These are phyloP conservation scores for Apiospora phragmitis DNA, from an alignment of 2,329 filamentous ascomycete species.

Conservation along the genomic window DNA sequence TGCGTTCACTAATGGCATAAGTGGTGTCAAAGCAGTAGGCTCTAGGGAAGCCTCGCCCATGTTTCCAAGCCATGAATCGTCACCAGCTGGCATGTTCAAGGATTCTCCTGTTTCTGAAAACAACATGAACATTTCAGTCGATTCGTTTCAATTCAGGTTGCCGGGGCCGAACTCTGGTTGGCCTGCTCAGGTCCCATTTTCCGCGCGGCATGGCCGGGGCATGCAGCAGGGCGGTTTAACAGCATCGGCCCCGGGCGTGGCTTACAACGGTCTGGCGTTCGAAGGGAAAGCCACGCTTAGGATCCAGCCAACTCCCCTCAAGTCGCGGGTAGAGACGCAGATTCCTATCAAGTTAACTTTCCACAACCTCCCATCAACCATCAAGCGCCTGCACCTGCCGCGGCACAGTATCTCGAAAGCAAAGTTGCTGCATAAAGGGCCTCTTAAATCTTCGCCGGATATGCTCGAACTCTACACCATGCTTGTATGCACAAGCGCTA, in stretches of 20 bases:
- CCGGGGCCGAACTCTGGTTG: neutral
- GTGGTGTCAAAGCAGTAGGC: slow-evolving; percentile 44
- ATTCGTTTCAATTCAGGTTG: neutral
- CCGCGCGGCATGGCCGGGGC: neutral
- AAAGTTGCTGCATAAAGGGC: slow-evolving; percentile 78
- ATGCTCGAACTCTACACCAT: slow-evolving; percentile 78
- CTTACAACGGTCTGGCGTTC: slow-evolving; percentile 17
- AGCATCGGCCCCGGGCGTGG: slow-evolving; percentile 21
- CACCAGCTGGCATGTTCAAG: slow-evolving; percentile 47
- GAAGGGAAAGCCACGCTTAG: slow-evolving; percentile 45
- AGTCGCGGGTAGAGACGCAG: slow-evolving; percentile 95
- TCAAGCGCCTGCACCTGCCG: slow-evolving; percentile 82
- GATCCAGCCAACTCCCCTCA: slow-evolving; percentile 69
- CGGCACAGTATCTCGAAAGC: slow-evolving; percentile 92
- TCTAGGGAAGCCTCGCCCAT: slow-evolving; percentile 58
- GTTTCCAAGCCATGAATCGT: slow-evolving; percentile 52
- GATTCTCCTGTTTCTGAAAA: slow-evolving; percentile 22
- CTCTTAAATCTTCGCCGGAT: slow-evolving; percentile 65
- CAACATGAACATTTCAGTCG: slow-evolving; percentile 3
- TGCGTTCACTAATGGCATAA: slow-evolving; percentile 51
- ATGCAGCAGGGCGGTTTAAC: neutral
- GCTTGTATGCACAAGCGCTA: slow-evolving; percentile 89
- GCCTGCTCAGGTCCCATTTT: neutral
- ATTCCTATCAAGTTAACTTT: slow-evolving; percentile 85
- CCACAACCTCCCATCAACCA: slow-evolving; percentile 70